Percentiles rank a stretch among this genome's conserved stretches.
Evolutionary conservation across 345 rosid genomes (phyloP).

Genomic region (Kernera saxatilis): DNA sequence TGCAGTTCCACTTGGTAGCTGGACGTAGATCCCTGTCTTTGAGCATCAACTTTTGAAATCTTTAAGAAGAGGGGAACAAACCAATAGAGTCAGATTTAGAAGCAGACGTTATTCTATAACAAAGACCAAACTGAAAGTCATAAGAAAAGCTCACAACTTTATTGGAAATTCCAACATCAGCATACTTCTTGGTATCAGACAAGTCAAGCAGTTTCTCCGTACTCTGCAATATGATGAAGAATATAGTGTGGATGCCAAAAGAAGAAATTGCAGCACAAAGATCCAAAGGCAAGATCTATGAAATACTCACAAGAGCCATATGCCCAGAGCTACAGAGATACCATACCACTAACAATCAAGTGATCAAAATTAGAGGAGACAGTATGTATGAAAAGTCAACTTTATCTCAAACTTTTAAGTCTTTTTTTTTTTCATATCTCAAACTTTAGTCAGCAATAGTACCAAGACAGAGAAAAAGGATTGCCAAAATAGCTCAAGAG

Average conservation of each 20-base stretch:
- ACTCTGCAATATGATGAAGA: conserved; percentile 36
- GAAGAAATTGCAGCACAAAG: background rate
- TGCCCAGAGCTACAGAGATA: conserved; percentile 12
- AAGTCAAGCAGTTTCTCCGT: conserved; percentile 44
- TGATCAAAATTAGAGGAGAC: conserved; percentile 18
- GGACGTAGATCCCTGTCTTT: conserved; percentile 19
- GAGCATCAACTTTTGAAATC: conserved; percentile 21
- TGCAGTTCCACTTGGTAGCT: conserved; percentile 17
- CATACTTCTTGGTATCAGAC: conserved; percentile 36
- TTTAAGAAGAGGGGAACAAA: conserved; percentile 19
- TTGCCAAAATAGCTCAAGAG: conserved; percentile 13
- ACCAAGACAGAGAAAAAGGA: background rate
- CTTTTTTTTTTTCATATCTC: too few relatives aligned
- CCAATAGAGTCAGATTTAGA: conserved; percentile 11
- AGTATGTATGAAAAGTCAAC: conserved; percentile 14
- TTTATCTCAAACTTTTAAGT: conserved; percentile 17
- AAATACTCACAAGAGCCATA: conserved; percentile 19
- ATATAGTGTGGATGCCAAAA: conserved; percentile 8
- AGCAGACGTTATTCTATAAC: background rate
- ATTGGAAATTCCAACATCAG: conserved; percentile 33
- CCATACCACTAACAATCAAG: conserved; percentile 21
- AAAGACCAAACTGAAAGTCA: conserved; percentile 13
- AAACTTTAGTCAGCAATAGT: conserved; percentile 2
- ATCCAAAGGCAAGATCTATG: background rate
- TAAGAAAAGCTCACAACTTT: conserved; percentile 30